Base-by-base conservation (phyloP, 2,329 filamentous ascomycete species). In the Stemphylium beticola region DNA sequence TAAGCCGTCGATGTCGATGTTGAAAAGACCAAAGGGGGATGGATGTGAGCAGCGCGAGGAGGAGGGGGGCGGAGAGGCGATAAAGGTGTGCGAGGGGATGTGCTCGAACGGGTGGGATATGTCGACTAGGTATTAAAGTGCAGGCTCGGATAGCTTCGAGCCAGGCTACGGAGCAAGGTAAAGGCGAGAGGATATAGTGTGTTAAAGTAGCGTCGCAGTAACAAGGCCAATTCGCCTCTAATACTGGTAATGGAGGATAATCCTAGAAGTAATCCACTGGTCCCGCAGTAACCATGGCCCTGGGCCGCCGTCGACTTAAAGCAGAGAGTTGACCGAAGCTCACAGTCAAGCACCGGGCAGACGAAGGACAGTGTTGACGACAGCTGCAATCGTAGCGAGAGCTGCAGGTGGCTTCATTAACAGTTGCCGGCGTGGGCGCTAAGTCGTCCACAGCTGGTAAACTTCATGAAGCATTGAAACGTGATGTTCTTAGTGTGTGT, bases 71-170 rank as follows among this genome's bases (percentile, higher is more conserved):
- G 58, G 61, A 65, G 60, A 55, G 57, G 31, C 15, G 58, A 61
- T 58, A 58, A 55, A 66, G 62, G 60, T 62, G 62, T 53, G 61
- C 58, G 66, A 69, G 44, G 44, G 61, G 68, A 70, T 69, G 65
- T 68, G 58, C 65, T 69, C 31, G 68, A 64, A 71, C 66, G 69
- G 69, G 70, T 58, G 64, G 65, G 66, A 69, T 71, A 65, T 69
- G 62, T 59, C 65, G 67, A 71, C 69, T 61, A 61, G 69, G 57
- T 64, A 57, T 58, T 66, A 70, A 65, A 70, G 66, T 70, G 68
- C 64, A 57, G 45, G 53, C 43, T 42, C 43, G 49, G 39, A 40
- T 43, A 46, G 45, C 49, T 42, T 53, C 24, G 64, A 60, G 60
- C 61, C 42, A 58, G 62, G 65, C 69, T 61, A 67, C 64, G 67